Evolutionary conservation across 352 stramenopile species (phyloP), one percentile per base, ranked within the genome.

Genomic region (Globisporangium perplexum): DNA sequence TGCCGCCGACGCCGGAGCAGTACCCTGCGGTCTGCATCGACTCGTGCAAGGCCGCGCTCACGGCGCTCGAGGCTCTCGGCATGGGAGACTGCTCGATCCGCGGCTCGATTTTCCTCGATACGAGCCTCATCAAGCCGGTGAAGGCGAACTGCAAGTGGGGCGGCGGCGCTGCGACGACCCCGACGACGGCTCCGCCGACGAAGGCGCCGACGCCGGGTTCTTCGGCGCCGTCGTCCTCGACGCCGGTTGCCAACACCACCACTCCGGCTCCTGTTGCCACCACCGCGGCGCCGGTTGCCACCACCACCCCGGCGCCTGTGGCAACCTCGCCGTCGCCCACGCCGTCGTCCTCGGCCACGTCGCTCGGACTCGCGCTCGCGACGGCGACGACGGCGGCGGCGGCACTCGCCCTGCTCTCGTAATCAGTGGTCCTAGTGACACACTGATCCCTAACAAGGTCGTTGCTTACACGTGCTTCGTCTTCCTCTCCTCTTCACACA

Each of bases 281-380:
- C 42, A n/a, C n/a, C n/a, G n/a, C n/a, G n/a, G n/a, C n/a, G n/a
- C 50, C 71, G 0, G 50, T 67, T 8, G 73, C 69, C 38, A 61
- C 33, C 33, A 18, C 52, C n/a, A 76, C 74, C 2, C 51, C 73
- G 15, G 55, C 55, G 20, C 69, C 69, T 15, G 62, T 53, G 6
- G 71, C 68, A 11, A 50, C 65, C 7, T 58, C 54, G 24, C 52
- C 44, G 33, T 69, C 61, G 1, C 26, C 26, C 55, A 36, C 45
- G 36, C 46, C 57, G 5, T 72, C 50, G 24, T 54, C 53, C 53
- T 42, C 57, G 26, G 56, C 53, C 1, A 33, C 48, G 4, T 57
- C 41, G 4, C 12, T 23, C n/a, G n/a, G n/a, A n/a, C 48, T 39
- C 33, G 33, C 33, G 14, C 33, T 39, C 33, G 33, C 33, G 12